Evolutionary conservation across 192 early-diverging fungal genomes (phyloP), one percentile per base, ranked within the genome.

Genomic region (Podila epigama): DNA sequence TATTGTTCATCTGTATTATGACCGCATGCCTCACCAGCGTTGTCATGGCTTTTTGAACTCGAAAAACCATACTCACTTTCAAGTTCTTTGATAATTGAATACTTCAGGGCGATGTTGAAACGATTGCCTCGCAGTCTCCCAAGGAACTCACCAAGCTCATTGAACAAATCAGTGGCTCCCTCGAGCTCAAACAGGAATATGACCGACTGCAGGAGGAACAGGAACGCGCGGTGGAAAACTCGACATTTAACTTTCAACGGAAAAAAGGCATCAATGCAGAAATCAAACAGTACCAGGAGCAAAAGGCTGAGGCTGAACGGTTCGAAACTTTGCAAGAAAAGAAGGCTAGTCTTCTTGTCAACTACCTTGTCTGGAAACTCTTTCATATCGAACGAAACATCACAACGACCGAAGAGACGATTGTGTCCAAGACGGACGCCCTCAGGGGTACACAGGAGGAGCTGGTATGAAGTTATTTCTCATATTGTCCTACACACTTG

Each of bases 151-250:
- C 98, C 3, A 83, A 84, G 22, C 77, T 99, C 25, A 94, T 98
- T 68, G 98, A 99, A 82, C 96, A 96, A 72, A 96, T 99, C 66
- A 95, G 94, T 71, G 95, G 95, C 58, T 99, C 97, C 2, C 79
- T 93, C 20, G 96, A 97, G 63, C 87, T 93, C 34, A 96, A 95
- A 71, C 77, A 83, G 7, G 92, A 97, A 69, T 98, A 99, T 63
- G 93, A 95, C 51, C 80, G 87, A 66, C 84, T 97, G 28, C 95
- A 97, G 75, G 73, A 77, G 22, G 80, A 86, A 31, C 92, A 94
- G 68, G 96, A 99, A 41, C 84, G 87, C 16, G 93, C 96, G 4
- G 92, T 92, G 4, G 97, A 98, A 70, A 91, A 88, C 50, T 94
- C 92, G 18, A 88, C 92, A 5, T 89, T 93, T 70, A 95, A 92